A percentile compares a stretch with the other conserved stretches of the same genome.
Conservation (phyloP, 1,284 basidiomycete genomes). For the Ganoderma boninense region DNA sequence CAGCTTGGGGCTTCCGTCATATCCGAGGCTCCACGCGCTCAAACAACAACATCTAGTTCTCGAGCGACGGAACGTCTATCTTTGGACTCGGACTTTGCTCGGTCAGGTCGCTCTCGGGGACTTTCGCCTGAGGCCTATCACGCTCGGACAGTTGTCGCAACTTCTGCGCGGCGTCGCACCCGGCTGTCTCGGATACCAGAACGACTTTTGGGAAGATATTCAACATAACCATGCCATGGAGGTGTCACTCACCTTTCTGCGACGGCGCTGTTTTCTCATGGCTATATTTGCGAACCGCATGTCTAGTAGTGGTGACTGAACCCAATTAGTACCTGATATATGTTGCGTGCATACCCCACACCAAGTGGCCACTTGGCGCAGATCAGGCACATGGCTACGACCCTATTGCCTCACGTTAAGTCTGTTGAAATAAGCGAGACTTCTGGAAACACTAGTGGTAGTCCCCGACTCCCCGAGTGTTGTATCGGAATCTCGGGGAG, state of each 20-base stretch:
- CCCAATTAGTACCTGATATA: not conserved
- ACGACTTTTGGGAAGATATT: conserved; percentile 24
- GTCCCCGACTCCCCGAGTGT: not conserved
- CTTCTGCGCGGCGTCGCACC: conserved; percentile 8
- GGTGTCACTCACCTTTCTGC: not conserved
- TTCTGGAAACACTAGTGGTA: not conserved
- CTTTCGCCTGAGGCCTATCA: not conserved
- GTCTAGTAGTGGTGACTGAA: not conserved
- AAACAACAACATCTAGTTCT: conserved; percentile 15
- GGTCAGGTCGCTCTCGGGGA: not conserved
- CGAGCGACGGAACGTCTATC: conserved; percentile 1
- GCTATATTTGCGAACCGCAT: not conserved
- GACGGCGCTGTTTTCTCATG: not conserved
- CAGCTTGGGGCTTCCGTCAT: not conserved
- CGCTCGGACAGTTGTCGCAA: not conserved
- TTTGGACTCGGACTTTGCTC: not conserved
- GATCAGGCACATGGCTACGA: not conserved
- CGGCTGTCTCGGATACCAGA: conserved; percentile 28
- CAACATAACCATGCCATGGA: not conserved
- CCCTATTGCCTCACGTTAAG: not conserved
- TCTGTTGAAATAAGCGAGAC: not conserved
- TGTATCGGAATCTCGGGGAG: conserved; percentile 1
- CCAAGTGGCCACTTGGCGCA: not conserved
- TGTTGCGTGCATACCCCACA: not conserved
- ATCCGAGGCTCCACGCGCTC: conserved; percentile 13